These are phyloP conservation scores for Pseudophaeomoniella oleicola DNA, from an alignment of 2,329 filamentous ascomycete genomes.

Conservation along the genomic window DNA sequence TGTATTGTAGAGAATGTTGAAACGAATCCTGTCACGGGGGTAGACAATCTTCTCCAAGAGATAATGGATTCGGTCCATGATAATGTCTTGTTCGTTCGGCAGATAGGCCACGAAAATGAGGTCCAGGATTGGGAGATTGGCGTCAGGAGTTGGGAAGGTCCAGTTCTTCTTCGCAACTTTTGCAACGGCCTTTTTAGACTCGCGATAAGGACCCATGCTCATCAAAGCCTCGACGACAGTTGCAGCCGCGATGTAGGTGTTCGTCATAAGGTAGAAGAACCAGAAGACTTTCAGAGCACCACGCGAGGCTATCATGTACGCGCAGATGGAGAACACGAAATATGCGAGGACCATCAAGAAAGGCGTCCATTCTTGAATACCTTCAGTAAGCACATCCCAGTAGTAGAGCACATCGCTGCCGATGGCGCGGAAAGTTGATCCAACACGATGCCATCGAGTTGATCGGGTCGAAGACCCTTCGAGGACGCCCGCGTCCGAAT, in stretches of 20 bases:
- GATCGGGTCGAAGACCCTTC: too few relatives aligned
- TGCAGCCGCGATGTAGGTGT: constrained; percentile 28
- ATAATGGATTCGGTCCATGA: constrained; percentile 31
- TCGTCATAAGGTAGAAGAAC: constrained; percentile 29
- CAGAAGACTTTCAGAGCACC: constrained; percentile 25
- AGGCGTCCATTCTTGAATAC: constrained; percentile 24
- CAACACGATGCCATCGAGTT: too few relatives aligned
- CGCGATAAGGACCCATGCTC: constrained; percentile 20
- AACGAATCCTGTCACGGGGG: constrained; percentile 29
- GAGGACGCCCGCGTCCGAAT: too few relatives aligned
- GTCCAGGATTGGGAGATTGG: constrained; percentile 27
- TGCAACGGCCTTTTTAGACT: constrained; percentile 20
- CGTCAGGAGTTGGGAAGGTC: constrained; percentile 25
- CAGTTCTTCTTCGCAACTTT: constrained; percentile 24
- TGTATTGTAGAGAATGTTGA: constrained; percentile 36
- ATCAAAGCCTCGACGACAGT: constrained; percentile 28
- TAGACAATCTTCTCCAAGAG: constrained; percentile 32
- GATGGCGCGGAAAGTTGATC: not conserved
- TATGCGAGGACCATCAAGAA: constrained; percentile 26
- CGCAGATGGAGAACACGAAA: constrained; percentile 24
- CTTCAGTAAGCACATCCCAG: not conserved
- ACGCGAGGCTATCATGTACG: constrained; percentile 25
- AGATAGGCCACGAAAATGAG: constrained; percentile 35
- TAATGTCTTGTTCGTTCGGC: constrained; percentile 36
- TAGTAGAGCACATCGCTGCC: not conserved